phyloP scores from a whole-genome alignment of 2,329 filamentous ascomycete species.

The Pseudocercospora fuligena region DNA sequence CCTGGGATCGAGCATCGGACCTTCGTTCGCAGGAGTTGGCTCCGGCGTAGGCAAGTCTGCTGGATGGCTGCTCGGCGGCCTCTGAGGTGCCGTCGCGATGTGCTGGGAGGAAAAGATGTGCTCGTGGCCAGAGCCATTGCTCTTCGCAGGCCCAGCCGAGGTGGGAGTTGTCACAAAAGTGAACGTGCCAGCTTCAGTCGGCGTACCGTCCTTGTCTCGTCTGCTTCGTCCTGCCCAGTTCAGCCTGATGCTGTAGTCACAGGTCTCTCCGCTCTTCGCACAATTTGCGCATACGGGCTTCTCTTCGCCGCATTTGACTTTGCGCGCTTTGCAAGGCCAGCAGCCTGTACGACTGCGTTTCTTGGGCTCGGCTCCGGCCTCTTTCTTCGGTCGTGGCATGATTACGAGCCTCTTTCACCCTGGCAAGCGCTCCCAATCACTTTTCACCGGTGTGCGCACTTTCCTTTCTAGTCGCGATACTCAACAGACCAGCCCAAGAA shows the following conservation, averaged over 20 bases:
- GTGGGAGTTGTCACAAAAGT: constrained; percentile 37
- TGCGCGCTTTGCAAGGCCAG: constrained; percentile 79
- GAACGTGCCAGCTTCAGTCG: constrained; percentile 33
- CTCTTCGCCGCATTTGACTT: constrained; percentile 81
- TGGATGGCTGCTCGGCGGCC: constrained; percentile 29
- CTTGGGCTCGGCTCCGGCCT: constrained; percentile 67
- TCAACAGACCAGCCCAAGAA: neutral
- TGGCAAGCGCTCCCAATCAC: too few relatives aligned
- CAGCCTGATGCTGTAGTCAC: constrained; percentile 79
- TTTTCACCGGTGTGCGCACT: neutral
- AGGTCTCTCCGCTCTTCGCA: constrained; percentile 64
- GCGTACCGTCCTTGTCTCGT: constrained; percentile 47
- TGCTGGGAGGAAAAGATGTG: constrained; percentile 43
- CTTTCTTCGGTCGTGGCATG: constrained; percentile 71
- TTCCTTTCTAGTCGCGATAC: neutral
- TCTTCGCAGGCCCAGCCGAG: constrained; percentile 8
- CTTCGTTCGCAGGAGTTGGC: constrained; percentile 24
- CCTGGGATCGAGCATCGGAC: constrained; percentile 27
- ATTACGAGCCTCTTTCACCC: neutral
- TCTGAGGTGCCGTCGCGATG: constrained; percentile 31
- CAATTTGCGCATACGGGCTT: constrained; percentile 73
- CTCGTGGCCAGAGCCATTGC: constrained; percentile 30
- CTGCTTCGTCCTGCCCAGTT: constrained; percentile 75
- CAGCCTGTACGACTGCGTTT: constrained; percentile 70
- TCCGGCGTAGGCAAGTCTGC: constrained; percentile 28